Evolutionary conservation across 2,329 filamentous ascomycete species (phyloP).

Genomic region (Septoria linicola): DNA sequence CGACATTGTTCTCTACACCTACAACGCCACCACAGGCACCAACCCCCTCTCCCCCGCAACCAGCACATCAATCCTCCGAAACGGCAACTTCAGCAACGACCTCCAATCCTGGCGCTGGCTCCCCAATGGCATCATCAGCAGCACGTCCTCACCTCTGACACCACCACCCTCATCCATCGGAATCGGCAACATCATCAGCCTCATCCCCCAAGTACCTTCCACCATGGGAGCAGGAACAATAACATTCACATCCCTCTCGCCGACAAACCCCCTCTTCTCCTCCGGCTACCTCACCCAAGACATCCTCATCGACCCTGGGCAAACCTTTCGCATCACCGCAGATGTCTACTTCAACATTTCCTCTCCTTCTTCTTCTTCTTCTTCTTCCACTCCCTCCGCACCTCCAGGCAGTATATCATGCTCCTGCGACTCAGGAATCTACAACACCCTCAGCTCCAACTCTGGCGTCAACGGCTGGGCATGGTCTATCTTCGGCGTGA

Average conservation of each 20-base stretch:
- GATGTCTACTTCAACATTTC: conserved; percentile 4
- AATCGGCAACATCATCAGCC: background rate
- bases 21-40: background rate
- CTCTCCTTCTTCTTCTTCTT: too few species aligned
- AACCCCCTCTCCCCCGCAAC: background rate
- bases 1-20: background rate
- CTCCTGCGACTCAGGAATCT: conserved; percentile 5
- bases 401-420: too few species aligned
- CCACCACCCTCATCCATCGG: background rate
- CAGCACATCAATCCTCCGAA: background rate
- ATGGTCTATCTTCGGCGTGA: conserved; percentile 4
- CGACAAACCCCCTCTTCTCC: background rate
- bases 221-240: background rate
- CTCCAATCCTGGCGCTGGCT: background rate
- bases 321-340: conserved; percentile 3
- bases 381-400: too few species aligned
- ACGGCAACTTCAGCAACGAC: conserved; percentile 3
- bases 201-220: background rate
- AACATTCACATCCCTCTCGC: conserved; percentile 1
- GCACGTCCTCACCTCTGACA: too few species aligned
- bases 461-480: conserved; percentile 9
- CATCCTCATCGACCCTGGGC: background rate
- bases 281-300: conserved; percentile 5
- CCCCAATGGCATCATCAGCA: background rate
- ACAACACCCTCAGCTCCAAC: conserved; percentile 3